phyloP scores from a whole-genome alignment of 345 rosid species.

The Syzygium aromaticum region DNA sequence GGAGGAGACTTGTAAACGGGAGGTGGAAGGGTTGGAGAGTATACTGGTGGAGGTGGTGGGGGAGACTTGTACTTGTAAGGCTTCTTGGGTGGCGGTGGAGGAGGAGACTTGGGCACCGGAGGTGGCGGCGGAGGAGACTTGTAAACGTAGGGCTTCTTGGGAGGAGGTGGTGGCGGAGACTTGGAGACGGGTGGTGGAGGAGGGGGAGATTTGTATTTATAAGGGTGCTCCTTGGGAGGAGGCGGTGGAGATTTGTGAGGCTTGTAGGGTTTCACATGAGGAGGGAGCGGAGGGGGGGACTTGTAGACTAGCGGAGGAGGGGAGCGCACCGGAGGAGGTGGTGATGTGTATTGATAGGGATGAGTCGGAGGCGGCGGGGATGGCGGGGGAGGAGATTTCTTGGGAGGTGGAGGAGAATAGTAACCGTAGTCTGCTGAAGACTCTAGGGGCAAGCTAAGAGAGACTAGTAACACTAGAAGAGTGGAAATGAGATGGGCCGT shows the following conservation, averaged over 20 bases:
- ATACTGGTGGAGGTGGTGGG: too few species aligned
- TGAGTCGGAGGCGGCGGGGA: slow-evolving; percentile 18
- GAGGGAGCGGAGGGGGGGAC: too few species aligned
- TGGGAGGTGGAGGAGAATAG: not conserved
- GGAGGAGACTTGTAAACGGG: too few species aligned
- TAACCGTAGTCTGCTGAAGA: slow-evolving; percentile 28
- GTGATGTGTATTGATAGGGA: not conserved
- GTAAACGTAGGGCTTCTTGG: not conserved
- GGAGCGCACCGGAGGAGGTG: slow-evolving; percentile 16
- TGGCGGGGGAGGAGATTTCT: slow-evolving; percentile 18
- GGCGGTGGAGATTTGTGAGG: slow-evolving; percentile 15
- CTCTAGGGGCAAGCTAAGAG: slow-evolving; percentile 34
- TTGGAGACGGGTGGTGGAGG: slow-evolving; percentile 10
- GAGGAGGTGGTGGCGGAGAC: not conserved
- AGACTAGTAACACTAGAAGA: slow-evolving; percentile 31
- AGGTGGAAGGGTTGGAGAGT: too few species aligned
- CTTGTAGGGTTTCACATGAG: too few species aligned
- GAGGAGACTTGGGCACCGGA: not conserved
- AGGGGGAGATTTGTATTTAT: slow-evolving; percentile 17
- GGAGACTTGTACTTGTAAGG: not conserved
- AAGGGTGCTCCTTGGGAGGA: slow-evolving; percentile 10
- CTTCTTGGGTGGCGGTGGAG: not conserved
- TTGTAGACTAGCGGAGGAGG: not conserved
- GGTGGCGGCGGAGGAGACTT: slow-evolving; percentile 14
- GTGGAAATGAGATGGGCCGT: slow-evolving; percentile 40